These are phyloP conservation scores for Lasiodiplodia gonubiensis DNA, from an alignment of 2,329 filamentous ascomycete species.

Conservation along the genomic window DNA sequence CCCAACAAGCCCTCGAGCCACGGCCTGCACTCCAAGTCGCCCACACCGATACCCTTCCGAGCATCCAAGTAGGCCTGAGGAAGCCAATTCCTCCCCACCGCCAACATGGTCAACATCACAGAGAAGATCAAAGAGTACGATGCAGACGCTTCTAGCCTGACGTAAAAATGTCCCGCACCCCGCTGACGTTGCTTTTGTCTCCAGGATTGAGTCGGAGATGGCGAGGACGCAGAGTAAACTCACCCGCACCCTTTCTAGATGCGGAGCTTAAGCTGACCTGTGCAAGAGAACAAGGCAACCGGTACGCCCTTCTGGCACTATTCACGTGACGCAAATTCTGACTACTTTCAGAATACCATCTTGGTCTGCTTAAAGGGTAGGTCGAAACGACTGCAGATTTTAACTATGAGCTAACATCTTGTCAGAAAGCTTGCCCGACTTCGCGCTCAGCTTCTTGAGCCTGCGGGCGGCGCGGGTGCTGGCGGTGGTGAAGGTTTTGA, in stretches of 20 bases:
- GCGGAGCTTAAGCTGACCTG: slow-evolving; percentile 41
- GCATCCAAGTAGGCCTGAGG: slow-evolving; percentile 4
- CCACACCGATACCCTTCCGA: neutral
- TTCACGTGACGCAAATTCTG: slow-evolving; percentile 41
- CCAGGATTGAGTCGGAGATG: slow-evolving; percentile 98
- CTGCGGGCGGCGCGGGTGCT: slow-evolving; percentile 76
- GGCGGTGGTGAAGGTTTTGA: slow-evolving; percentile 82
- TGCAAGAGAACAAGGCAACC: slow-evolving; percentile 94
- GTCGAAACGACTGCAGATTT: slow-evolving; percentile 33
- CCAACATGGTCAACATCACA: slow-evolving; percentile 95
- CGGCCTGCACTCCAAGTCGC: neutral
- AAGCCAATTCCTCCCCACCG: slow-evolving; percentile 29
- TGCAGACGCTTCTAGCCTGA: slow-evolving; percentile 31
- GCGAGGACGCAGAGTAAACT: slow-evolving; percentile 91
- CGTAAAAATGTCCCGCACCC: neutral
- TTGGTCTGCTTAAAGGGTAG: slow-evolving; percentile 96
- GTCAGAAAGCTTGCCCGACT: slow-evolving; percentile 90
- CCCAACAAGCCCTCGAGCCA: slow-evolving; percentile 4
- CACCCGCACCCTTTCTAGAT: slow-evolving; percentile 25
- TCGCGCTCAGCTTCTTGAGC: slow-evolving; percentile 91
- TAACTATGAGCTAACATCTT: neutral
- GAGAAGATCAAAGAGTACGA: slow-evolving; percentile 99
- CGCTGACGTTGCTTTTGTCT: slow-evolving; percentile 10
- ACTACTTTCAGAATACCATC: slow-evolving; percentile 81
- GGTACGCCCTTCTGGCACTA: slow-evolving; percentile 62